A percentile compares a stretch with the other conserved stretches of the same genome.
Conservation (phyloP, 345 rosid species). For the Eucalyptus brandiana region DNA sequence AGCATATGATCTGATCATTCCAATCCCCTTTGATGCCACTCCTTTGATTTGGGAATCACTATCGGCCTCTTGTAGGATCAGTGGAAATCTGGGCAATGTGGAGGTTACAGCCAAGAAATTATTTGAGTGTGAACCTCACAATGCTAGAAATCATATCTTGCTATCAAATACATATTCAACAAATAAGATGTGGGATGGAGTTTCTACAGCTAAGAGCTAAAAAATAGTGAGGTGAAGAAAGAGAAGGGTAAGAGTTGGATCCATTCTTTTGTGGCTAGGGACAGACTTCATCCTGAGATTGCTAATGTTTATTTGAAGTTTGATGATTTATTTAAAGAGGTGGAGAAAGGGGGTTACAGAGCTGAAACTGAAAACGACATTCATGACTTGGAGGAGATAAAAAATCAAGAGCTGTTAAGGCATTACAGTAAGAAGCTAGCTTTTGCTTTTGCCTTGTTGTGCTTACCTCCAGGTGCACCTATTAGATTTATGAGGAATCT, state of each 20-base stretch:
- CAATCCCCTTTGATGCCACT: constrained; percentile 55
- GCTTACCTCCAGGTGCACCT: constrained; percentile 20
- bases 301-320: constrained; percentile 33
- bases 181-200: constrained; percentile 48
- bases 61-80: constrained; percentile 53
- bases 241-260: constrained; percentile 82
- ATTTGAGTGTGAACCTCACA: constrained; percentile 64
- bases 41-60: constrained; percentile 87
- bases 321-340: constrained; percentile 31
- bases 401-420: constrained; percentile 47
- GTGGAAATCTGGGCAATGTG: constrained; percentile 50
- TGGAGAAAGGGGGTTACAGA: constrained; percentile 39
- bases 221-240: constrained; percentile 40
- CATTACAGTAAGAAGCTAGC: constrained; percentile 77
- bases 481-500: constrained; percentile 71
- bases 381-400: constrained; percentile 43
- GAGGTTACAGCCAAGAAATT: constrained; percentile 61
- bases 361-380: constrained; percentile 31
- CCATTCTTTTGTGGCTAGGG: constrained; percentile 55
- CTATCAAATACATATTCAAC: constrained; percentile 64
- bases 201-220: constrained; percentile 43
- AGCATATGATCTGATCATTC: constrained; percentile 44
- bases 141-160: constrained; percentile 67
- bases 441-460: constrained; percentile 42
- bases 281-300: constrained; percentile 45